These are phyloP conservation scores for Dactylellina leptospora DNA, from an alignment of 2,329 filamentous ascomycete species.

Conservation along the genomic window DNA sequence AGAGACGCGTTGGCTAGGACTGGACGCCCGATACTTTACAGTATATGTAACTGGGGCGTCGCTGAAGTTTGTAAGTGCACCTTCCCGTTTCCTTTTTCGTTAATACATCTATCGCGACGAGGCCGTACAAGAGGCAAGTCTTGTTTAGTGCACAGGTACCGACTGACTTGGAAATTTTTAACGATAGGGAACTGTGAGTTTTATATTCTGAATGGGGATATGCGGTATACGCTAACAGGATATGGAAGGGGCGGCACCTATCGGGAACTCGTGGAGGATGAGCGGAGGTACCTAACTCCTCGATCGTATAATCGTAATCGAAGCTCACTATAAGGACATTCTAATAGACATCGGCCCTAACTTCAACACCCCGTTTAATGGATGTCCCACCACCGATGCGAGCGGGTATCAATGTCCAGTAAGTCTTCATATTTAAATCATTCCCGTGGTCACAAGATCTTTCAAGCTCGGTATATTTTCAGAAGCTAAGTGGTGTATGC, in stretches of 20 bases:
- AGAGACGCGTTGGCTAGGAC: slow-evolving; percentile 59
- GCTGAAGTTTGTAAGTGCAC: slow-evolving; percentile 56
- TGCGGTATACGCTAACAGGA: not conserved
- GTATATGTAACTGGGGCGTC: slow-evolving; percentile 61
- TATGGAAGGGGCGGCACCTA: slow-evolving; percentile 1
- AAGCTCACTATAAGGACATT: not conserved
- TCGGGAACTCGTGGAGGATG: slow-evolving; percentile 8
- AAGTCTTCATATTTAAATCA: not conserved
- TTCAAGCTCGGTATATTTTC: not conserved
- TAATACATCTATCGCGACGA: not conserved
- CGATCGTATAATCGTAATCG: not conserved
- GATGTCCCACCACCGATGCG: not conserved
- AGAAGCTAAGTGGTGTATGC: not conserved
- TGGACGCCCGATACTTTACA: slow-evolving; percentile 58
- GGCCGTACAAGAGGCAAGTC: too few species aligned
- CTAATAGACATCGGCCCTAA: not conserved
- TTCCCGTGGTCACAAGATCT: not conserved
- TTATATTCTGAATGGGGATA: not conserved
- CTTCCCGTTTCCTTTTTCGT: not conserved
- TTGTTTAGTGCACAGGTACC: too few species aligned
- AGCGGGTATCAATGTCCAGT: not conserved
- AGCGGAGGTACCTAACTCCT: not conserved
- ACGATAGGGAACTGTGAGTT: slow-evolving; percentile 2
- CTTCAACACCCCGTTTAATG: slow-evolving; percentile 2
- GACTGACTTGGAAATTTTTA: too few species aligned